Percentiles rank a stretch among this genome's conserved stretches.
Evolutionary conservation across 2,329 filamentous ascomycete species (phyloP).

Genomic region (Penicillium brasilianum): DNA sequence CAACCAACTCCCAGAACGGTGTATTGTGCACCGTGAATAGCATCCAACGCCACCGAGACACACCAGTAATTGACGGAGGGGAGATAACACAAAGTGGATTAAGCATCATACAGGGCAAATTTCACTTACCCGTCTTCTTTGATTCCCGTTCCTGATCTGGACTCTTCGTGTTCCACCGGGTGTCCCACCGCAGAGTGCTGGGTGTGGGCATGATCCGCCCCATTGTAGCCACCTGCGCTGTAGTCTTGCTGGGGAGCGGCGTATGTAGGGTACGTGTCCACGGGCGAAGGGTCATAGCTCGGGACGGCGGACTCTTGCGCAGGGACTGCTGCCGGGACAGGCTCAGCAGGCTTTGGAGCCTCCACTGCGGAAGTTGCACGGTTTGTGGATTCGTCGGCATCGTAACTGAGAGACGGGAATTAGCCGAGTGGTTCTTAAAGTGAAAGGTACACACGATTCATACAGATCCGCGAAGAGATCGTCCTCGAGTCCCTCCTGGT

Average conservation of each 20-base stretch:
- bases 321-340: slow-evolving; percentile 37
- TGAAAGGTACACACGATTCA: slow-evolving; percentile 42
- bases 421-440: slow-evolving; percentile 14
- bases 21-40: slow-evolving; percentile 24
- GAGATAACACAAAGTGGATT: slow-evolving; percentile 27
- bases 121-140: slow-evolving; percentile 92
- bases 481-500: slow-evolving; percentile 82
- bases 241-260: slow-evolving; percentile 31
- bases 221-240: slow-evolving; percentile 34
- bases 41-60: slow-evolving; percentile 24
- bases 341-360: slow-evolving; percentile 47
- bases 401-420: slow-evolving; percentile 58
- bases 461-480: slow-evolving; percentile 96
- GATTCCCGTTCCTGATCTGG: slow-evolving; percentile 58
- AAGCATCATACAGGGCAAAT: slow-evolving; percentile 5
- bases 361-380: slow-evolving; percentile 36
- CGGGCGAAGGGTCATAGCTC: slow-evolving; percentile 39
- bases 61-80: slow-evolving; percentile 13
- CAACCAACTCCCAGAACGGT: slow-evolving; percentile 12
- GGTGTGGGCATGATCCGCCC: slow-evolving; percentile 33
- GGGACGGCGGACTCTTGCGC: slow-evolving; percentile 42
- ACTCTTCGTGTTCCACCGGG: slow-evolving; percentile 40
- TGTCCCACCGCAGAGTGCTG: slow-evolving; percentile 24
- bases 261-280: slow-evolving; percentile 29
- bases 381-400: slow-evolving; percentile 65